These are phyloP conservation scores for Oenanthe sinensis DNA, from an alignment of 129 eudicot genomes.

Conservation along the genomic window DNA sequence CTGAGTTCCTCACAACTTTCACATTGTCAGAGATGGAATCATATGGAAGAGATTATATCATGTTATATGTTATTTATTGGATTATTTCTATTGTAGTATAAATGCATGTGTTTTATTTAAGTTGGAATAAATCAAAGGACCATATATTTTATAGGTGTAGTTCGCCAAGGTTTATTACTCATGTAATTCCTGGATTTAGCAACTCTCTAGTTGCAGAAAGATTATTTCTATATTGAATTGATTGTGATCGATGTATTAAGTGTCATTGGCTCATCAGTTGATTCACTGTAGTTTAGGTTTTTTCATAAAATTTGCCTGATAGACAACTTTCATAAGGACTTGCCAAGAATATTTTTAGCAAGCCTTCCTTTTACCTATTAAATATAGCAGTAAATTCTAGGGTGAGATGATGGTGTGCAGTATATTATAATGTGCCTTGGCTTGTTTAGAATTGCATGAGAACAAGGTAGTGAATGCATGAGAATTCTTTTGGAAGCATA, in stretches of 20 bases:
- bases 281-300: too few species aligned
- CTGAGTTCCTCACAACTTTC: background rate
- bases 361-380: background rate
- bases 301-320: too few species aligned
- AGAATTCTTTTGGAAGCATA: background rate
- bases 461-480: background rate
- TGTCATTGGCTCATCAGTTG: too few species aligned
- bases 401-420: background rate
- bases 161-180: too few species aligned
- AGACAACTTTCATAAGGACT: background rate
- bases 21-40: background rate
- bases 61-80: background rate
- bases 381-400: background rate
- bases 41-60: background rate
- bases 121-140: background rate
- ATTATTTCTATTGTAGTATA: too few species aligned
- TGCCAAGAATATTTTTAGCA: background rate
- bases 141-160: background rate
- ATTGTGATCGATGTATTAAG: too few species aligned
- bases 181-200: too few species aligned
- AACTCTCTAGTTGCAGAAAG: too few species aligned
- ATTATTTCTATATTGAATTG: too few species aligned
- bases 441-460: background rate
- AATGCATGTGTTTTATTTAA: background rate
- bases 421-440: background rate